Percentiles rank a stretch among this genome's conserved stretches.
Conservation (phyloP, 805 yeast genomes). For the Dipodascus albidus region DNA sequence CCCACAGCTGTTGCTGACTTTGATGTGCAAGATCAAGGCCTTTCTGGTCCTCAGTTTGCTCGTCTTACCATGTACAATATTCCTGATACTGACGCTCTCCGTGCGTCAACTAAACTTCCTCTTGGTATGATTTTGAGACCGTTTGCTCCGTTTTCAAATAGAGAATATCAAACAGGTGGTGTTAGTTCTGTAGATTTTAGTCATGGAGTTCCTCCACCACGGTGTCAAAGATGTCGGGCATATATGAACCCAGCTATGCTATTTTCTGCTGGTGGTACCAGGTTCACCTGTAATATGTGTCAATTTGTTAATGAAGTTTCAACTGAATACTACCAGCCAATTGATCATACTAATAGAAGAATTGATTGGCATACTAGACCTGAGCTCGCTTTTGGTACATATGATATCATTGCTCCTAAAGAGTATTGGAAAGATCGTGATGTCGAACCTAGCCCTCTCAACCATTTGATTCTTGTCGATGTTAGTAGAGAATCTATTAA, state of each 20-base stretch:
- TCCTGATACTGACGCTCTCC: slow-evolving; percentile 61
- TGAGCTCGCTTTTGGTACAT: slow-evolving; percentile 72
- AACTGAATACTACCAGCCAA: slow-evolving; percentile 48
- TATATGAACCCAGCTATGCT: slow-evolving; percentile 80
- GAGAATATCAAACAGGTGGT: slow-evolving; percentile 32
- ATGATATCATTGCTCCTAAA: slow-evolving; percentile 70
- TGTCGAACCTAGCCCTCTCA: slow-evolving; percentile 38
- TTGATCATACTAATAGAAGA: slow-evolving; percentile 51
- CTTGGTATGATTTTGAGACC: slow-evolving; percentile 75
- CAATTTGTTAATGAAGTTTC: slow-evolving; percentile 63
- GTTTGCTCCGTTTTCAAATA: slow-evolving; percentile 47
- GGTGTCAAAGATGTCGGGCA: slow-evolving; percentile 87
- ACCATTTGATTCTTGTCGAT: slow-evolving; percentile 66
- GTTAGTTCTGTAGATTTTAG: slow-evolving; percentile 62
- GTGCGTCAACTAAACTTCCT: slow-evolving; percentile 65
- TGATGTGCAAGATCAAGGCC: slow-evolving; percentile 68
- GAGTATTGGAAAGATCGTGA: slow-evolving; percentile 44
- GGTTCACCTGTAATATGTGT: slow-evolving; percentile 79
- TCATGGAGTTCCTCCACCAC: slow-evolving; percentile 53
- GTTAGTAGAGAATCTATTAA: slow-evolving; percentile 47
- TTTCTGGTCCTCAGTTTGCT: slow-evolving; percentile 68
- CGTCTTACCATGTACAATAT: slow-evolving; percentile 72
- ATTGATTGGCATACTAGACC: slow-evolving; percentile 55
- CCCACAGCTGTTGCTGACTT: slow-evolving; percentile 72
- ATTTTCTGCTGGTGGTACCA: slow-evolving; percentile 44